Conservation (phyloP, 2,329 filamentous ascomycete species). For the Trichophyton verrucosum region DNA sequence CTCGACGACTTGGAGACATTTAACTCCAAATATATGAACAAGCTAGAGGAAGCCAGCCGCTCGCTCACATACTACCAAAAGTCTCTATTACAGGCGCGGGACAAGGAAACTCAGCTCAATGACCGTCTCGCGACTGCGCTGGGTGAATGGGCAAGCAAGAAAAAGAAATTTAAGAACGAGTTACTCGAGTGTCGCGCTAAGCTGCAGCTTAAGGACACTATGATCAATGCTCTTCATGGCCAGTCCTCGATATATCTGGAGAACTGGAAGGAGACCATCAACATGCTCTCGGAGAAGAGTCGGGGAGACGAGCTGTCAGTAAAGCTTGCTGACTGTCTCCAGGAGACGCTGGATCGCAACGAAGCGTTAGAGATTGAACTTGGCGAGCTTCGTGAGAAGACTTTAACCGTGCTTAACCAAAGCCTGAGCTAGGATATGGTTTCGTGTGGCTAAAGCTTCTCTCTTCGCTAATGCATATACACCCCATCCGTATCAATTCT, state of each 20-base stretch:
- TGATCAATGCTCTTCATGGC: neutral
- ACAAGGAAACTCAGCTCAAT: neutral
- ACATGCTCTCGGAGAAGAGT: neutral
- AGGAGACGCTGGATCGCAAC: slow-evolving; percentile 8
- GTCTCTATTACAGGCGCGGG: neutral
- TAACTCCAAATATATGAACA: neutral
- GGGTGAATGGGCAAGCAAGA: slow-evolving; percentile 3
- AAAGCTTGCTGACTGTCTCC: slow-evolving; percentile 4
- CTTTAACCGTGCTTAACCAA: neutral
- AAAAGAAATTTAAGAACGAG: neutral
- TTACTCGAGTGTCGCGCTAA: neutral
- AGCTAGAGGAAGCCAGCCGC: neutral
- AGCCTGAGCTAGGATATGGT: neutral
- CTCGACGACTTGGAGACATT: neutral
- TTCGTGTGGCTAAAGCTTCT: neutral
- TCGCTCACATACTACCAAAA: neutral
- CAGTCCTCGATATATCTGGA: neutral
- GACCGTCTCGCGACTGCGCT: neutral
- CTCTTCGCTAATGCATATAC: neutral
- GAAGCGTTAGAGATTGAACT: slow-evolving; percentile 6
- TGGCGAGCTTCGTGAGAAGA: neutral
- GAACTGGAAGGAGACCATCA: slow-evolving; percentile 5
- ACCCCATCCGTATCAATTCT: neutral
- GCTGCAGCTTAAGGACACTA: neutral
- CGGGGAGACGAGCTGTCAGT: slow-evolving; percentile 1